Conservation (phyloP, 305 asterid species). For the Ajuga reptans region DNA sequence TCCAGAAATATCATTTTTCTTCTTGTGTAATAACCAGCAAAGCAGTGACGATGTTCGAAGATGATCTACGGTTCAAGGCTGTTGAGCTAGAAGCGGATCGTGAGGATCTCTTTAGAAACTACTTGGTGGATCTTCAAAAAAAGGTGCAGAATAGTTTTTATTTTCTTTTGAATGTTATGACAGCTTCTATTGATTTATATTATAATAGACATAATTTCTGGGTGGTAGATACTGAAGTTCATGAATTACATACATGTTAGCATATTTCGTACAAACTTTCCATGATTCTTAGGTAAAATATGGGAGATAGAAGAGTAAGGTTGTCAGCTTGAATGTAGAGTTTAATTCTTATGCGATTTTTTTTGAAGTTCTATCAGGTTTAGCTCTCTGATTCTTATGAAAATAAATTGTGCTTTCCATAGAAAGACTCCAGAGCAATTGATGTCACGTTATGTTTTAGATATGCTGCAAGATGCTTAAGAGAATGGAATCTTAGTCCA, state of each 20-base stretch:
- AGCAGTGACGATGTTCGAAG: constrained; percentile 82
- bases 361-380: not conserved
- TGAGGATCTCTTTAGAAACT: constrained; percentile 85
- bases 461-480: not conserved
- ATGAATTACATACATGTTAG: not conserved
- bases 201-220: not conserved
- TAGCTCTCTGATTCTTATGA: not conserved
- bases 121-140: constrained; percentile 87
- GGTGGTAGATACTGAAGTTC: constrained; percentile 8
- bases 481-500: not conserved
- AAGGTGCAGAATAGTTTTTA: constrained; percentile 38
- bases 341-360: not conserved
- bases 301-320: not conserved
- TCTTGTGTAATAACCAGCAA: constrained; percentile 51
- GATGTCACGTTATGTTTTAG: not conserved
- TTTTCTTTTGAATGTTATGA: constrained; percentile 1
- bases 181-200: not conserved
- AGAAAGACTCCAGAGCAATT: not conserved
- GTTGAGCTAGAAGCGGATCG: constrained; percentile 88
- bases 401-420: not conserved
- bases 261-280: not conserved
- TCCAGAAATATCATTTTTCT: constrained; percentile 19
- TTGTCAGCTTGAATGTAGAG: not conserved
- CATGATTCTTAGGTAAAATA: not conserved
- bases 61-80: constrained; percentile 89